Conservation (phyloP, 257 asterid genomes). For the Petunia secreta region DNA sequence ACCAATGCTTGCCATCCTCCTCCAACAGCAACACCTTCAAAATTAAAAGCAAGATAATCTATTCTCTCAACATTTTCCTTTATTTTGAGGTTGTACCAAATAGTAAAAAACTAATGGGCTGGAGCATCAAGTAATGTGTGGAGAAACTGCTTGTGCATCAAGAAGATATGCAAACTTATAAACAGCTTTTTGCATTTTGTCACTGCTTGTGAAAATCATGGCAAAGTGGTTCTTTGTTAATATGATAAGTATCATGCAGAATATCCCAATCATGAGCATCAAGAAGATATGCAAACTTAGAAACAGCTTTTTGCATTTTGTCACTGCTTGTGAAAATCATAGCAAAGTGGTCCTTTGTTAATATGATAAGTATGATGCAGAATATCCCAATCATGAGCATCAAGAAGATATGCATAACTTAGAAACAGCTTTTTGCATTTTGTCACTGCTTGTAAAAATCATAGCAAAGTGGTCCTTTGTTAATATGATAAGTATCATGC, state of each 20-base stretch:
- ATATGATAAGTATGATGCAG: constrained; percentile 63
- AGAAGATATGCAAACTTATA: too few species aligned
- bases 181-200: constrained; percentile 34
- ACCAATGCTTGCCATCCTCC: constrained; percentile 99
- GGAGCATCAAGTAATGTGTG: background rate
- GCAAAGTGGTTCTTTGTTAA: too few species aligned
- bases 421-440: constrained; percentile 86
- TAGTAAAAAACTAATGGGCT: too few species aligned
- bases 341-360: constrained; percentile 71
- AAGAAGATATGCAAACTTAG: constrained; percentile 83
- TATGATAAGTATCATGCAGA: too few species aligned
- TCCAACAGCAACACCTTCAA: constrained; percentile 91
- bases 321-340: constrained; percentile 64
- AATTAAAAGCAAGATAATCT: background rate
- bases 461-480: constrained; percentile 70
- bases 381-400: constrained; percentile 55
- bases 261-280: too few species aligned
- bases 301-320: constrained; percentile 83
- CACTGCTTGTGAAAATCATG: constrained; percentile 28
- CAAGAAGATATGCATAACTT: constrained; percentile 81
- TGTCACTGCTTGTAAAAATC: constrained; percentile 63
- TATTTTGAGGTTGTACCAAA: background rate
- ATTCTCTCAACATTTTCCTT: background rate
- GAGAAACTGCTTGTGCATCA: too few species aligned
- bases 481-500: constrained; percentile 66